Evolutionary conservation across 805 yeast species (phyloP), one percentile per base, ranked within the genome.

Genomic region (Starmera caribaea): DNA sequence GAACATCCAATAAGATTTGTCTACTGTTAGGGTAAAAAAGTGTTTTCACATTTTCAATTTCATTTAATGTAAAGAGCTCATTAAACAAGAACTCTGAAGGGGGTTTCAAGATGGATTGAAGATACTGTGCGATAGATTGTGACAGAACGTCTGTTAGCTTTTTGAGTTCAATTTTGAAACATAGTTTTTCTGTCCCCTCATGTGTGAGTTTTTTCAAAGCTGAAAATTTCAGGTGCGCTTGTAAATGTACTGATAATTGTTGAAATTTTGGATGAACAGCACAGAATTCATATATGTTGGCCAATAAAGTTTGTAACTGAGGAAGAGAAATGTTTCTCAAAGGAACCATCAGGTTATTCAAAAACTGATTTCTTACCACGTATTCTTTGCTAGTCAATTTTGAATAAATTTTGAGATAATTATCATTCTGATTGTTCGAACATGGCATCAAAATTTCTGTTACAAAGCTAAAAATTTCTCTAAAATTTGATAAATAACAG

Each of bases 1-100:
- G 48, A 0, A 73, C 62, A 7, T 61, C 58, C 34, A 67, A 68
- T 2, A 66, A 41, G 0, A 61, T 53, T 2, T 67, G 61, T 12
- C 79, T 60, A 12, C 63, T 57, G 27, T 62, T 51, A 2, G 81
- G 80, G 15, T 61, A 59, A 48, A 74, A 63, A 14, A 61, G 66
- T 24, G 50, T 50, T 14, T 51, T 47, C 10, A 65, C 52, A 8
- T 69, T 46, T 0, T 55, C 53, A 4, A 51, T 49, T 10, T 47
- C 54, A 37, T 65, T 57, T 5, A 66, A 53, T n/a, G 67, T 60
- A 40, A 69, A 63, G 4, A 68, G 58, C 39, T 74, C 79, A 42
- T 61, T 51, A 41, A 69, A 63, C 9, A 61, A 51, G 24, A 50
- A 56, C 30, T 46, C 48, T 35, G 26, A 45, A 40, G 21, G 46